Conservation (phyloP, 371 early-diverging fungal species). For the Saksenaea oblongispora region DNA sequence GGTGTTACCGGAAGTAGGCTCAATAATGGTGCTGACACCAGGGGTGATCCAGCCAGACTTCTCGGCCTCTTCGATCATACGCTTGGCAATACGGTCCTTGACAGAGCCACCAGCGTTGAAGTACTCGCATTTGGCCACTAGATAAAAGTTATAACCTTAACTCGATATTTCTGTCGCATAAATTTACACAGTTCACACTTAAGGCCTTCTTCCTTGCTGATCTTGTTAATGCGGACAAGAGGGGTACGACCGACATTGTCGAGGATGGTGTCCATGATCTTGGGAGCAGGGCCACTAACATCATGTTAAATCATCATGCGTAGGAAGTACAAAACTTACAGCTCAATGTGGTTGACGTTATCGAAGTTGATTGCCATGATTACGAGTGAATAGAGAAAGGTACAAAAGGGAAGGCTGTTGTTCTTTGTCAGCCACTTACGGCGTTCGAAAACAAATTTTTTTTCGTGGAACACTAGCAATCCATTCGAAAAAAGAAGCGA, state of each 20-base stretch:
- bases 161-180: conserved; percentile 12
- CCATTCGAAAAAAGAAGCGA: background rate
- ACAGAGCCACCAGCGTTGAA: conserved; percentile 98
- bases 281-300: conserved; percentile 55
- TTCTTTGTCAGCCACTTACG: background rate
- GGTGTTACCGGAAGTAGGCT: conserved; percentile 97
- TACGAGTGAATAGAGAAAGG: too few species aligned
- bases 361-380: background rate
- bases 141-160: background rate
- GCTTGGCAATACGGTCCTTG: conserved; percentile 95
- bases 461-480: background rate
- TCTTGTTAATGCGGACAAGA: conserved; percentile 84
- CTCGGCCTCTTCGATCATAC: conserved; percentile 96
- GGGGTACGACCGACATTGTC: conserved; percentile 98
- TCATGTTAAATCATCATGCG: background rate
- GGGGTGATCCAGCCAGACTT: conserved; percentile 86
- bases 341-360: background rate
- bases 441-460: conserved; percentile 2
- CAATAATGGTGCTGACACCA: conserved; percentile 88
- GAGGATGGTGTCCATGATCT: conserved; percentile 75
- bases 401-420: too few species aligned
- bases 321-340: background rate
- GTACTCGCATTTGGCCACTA: conserved; percentile 97
- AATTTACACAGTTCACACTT: conserved; percentile 90
- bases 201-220: conserved; percentile 83